A percentile compares a stretch with the other conserved stretches of the same genome.
Conservation (phyloP, 2,329 filamentous ascomycete species). For the Exophiala bonariae region DNA sequence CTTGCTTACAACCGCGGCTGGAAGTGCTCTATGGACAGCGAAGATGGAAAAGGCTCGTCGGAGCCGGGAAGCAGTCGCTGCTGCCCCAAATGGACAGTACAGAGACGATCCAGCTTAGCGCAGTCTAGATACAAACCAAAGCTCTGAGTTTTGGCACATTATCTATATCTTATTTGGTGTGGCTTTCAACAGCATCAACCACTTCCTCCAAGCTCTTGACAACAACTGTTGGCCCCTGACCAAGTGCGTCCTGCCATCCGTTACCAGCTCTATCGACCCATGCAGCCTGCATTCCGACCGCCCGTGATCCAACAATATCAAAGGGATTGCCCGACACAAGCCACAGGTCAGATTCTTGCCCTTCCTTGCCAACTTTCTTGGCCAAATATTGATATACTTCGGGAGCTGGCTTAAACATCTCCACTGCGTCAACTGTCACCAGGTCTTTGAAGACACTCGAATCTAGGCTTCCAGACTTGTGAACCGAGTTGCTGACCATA, state of each 20-base stretch:
- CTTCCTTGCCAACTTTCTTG: constrained; percentile 48
- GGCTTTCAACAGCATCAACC: constrained; percentile 38
- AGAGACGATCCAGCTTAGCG: constrained; percentile 36
- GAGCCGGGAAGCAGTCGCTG: constrained; percentile 28
- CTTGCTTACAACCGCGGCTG: constrained; percentile 80
- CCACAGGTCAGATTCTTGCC: constrained; percentile 58
- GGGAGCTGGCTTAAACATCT: constrained; percentile 65
- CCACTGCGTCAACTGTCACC: constrained; percentile 61
- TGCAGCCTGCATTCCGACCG: constrained; percentile 61
- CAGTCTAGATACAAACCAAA: not conserved
- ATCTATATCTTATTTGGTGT: constrained; percentile 9
- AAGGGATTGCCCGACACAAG: constrained; percentile 73
- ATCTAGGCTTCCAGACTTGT: constrained; percentile 56
- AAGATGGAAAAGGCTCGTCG: constrained; percentile 66
- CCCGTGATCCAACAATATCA: constrained; percentile 65
- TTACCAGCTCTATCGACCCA: constrained; percentile 66
- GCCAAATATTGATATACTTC: constrained; percentile 63
- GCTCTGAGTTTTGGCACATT: not conserved
- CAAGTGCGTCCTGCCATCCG: constrained; percentile 67
- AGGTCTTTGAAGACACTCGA: constrained; percentile 54
- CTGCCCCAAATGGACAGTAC: constrained; percentile 34
- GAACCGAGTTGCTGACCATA: constrained; percentile 64
- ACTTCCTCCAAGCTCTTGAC: constrained; percentile 60
- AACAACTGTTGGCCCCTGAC: constrained; percentile 55
- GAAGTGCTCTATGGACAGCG: constrained; percentile 82